Conservation (phyloP, 306 rosid species). For the Ziziphus jujuba region DNA sequence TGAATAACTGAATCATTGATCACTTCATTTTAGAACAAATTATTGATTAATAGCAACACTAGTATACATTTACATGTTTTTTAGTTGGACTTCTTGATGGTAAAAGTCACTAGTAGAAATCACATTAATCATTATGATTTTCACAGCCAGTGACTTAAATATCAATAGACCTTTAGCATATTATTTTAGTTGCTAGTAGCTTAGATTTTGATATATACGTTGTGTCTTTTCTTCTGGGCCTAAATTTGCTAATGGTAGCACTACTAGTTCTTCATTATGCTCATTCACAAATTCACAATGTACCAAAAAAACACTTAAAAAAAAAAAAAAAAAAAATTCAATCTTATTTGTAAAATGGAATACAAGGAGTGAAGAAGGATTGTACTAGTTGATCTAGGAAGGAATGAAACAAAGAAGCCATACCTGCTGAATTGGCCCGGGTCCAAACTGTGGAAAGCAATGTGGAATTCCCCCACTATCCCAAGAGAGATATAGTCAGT, state of each 20-base stretch:
- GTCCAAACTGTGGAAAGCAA: constrained; percentile 99
- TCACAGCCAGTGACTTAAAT: neutral
- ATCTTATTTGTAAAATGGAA: neutral
- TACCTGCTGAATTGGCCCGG: constrained; percentile 92
- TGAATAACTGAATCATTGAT: neutral
- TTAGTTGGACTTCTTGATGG: neutral
- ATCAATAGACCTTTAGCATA: constrained; percentile 6
- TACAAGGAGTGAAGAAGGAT: neutral
- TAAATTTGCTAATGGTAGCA: neutral
- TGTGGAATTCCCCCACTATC: constrained; percentile 93
- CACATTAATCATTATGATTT: neutral
- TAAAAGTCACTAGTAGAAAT: neutral
- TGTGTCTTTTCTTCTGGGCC: neutral
- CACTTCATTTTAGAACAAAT: neutral
- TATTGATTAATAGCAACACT: neutral
- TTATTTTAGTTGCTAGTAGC: neutral
- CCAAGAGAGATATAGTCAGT: constrained; percentile 43
- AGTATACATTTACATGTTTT: neutral
- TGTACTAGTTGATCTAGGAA: constrained; percentile 2
- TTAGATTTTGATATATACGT: neutral
- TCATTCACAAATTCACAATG: neutral
- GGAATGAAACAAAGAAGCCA: constrained; percentile 3
- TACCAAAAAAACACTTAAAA: neutral
- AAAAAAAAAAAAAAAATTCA: no score
- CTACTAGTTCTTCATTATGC: neutral